Evolutionary conservation across 139 green algal species (phyloP).

Genomic region (Asterochloris sp.): DNA sequence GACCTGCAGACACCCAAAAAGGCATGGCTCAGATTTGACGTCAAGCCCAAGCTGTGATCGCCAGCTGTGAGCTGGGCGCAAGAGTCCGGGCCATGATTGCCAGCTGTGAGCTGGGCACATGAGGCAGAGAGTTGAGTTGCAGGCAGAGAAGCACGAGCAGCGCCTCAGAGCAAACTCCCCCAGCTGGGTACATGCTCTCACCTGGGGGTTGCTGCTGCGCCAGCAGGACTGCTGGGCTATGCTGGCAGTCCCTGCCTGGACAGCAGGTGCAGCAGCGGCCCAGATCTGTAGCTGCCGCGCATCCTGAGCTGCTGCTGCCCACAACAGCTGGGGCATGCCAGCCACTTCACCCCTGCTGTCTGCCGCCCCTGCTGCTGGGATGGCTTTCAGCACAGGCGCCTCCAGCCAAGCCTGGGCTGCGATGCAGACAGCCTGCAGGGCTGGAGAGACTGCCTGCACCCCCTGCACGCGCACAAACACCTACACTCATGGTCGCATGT

Average conservation of each 20-base stretch:
- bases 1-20: not conserved
- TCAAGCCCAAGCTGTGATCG: too few species aligned
- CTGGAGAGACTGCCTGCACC: too few species aligned
- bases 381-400: not conserved
- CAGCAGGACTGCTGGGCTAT: slow-evolving; percentile 56
- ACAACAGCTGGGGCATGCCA: not conserved
- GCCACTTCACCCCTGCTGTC: not conserved
- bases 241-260: slow-evolving; percentile 16
- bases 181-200: not conserved
- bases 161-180: not conserved
- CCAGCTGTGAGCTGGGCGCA: not conserved
- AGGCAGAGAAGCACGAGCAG: not conserved
- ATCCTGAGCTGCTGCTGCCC: not conserved
- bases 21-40: not conserved
- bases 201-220: slow-evolving; percentile 42
- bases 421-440: too few species aligned
- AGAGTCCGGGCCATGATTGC: not conserved
- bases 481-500: too few species aligned
- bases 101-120: not conserved
- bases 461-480: too few species aligned
- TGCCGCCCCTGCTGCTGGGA: not conserved
- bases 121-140: not conserved
- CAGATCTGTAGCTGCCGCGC: not conserved
- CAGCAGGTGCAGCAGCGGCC: not conserved
- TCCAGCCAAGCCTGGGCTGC: too few species aligned